Base-by-base conservation (phyloP, 805 yeast genomes). In the Wickerhamiella sergipiensis region DNA sequence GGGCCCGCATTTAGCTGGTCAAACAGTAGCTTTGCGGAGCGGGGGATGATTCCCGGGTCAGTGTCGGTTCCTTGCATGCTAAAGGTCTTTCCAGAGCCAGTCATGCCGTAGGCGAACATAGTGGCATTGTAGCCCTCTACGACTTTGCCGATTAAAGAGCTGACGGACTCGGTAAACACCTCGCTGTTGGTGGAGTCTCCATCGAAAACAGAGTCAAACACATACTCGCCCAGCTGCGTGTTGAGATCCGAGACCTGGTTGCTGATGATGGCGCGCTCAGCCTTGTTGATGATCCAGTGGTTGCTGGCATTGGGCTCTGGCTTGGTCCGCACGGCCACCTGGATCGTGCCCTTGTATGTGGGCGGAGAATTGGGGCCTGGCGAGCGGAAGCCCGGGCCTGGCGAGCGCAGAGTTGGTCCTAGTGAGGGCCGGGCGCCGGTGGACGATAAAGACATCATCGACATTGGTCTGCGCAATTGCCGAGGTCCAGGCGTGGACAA, bases 21-120 rank as follows among this genome's bases (percentile, higher is more conserved):
- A 60, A 80, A 88, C 2, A 85, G 71, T 44, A 77, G 76, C 50
- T 73, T 70, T 12, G 81, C 80, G 5, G 90, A 81, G 39, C 79
- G 68, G 40, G 82, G 79, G 43, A 88, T 83, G 47, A 87, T 72
- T 3, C 95, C 95, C 0, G 81, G 80, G 36, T 56, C 60, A 5
- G 57, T 54, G 2, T 65, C 71, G 24, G 73, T 70, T 29, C 95
- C 95, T 55, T 81, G 81, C 95, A 87, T 87, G 1, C 95, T 78
- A 62, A 77, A 80, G 0, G 96, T 87, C 65, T 87, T 87, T 10
- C 96, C 96, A 1, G 94, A 83, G 0, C 95, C 95, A 0, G 96
- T 87, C 87, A 85, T 85, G 36, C 96, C 96, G 61, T 87, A 87
- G 0, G 97, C 97, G 64, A 90, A 87, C 0, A 89, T 79, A 0